Percentiles rank a stretch among this genome's conserved stretches.
Conservation (phyloP, 371 early-diverging fungal species). For the Nosema muscidifuracis region DNA sequence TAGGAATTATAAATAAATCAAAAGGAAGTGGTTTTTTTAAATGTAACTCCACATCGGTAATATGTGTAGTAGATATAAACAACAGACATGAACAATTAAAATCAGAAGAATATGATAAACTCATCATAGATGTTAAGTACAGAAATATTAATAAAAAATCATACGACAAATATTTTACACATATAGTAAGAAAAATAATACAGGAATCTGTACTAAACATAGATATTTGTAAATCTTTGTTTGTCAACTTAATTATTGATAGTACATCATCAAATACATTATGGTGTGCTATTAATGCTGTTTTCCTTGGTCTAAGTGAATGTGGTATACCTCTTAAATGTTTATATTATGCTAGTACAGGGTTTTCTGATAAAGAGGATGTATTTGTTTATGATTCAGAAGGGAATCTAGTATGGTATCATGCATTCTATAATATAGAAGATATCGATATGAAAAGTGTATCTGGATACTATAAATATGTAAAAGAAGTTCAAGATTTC, state of each 20-base stretch:
- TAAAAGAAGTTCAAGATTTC: conserved; percentile 16
- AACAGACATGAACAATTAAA: conserved; percentile 1
- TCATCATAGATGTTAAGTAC: conserved; percentile 20
- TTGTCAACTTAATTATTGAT: conserved; percentile 8
- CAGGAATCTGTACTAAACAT: conserved; percentile 20
- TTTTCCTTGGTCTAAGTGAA: conserved; percentile 27
- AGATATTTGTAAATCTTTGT: conserved; percentile 19
- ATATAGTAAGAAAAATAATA: conserved; percentile 14
- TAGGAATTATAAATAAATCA: not conserved
- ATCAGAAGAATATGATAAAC: not conserved
- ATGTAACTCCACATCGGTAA: not conserved
- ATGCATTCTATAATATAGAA: conserved; percentile 16
- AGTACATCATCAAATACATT: conserved; percentile 21
- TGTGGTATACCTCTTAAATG: conserved; percentile 45
- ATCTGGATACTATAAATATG: conserved; percentile 2
- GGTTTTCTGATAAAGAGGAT: conserved; percentile 28
- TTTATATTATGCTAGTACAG: conserved; percentile 32
- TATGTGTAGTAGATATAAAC: not conserved
- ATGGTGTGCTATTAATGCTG: conserved; percentile 44
- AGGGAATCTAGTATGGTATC: not conserved
- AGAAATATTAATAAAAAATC: conserved; percentile 19
- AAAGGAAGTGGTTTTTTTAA: not conserved
- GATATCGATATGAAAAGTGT: not conserved
- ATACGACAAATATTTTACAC: conserved; percentile 26
- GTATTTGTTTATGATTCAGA: conserved; percentile 30